These are phyloP conservation scores for Cocos nucifera DNA, from an alignment of 176 grass and related monocot genomes.

Conservation along the genomic window DNA sequence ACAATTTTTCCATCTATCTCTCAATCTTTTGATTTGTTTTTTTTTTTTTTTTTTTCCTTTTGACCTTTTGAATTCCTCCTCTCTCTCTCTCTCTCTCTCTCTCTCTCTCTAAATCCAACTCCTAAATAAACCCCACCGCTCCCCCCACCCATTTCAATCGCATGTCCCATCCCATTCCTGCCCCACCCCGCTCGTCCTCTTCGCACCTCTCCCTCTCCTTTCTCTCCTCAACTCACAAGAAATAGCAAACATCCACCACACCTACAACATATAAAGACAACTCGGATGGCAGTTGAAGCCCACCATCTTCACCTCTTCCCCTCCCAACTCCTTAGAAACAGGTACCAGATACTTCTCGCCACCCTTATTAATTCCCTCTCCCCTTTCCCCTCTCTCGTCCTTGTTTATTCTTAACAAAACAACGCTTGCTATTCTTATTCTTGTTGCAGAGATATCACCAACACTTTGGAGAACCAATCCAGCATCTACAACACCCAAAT, in stretches of 20 bases:
- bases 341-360: neutral
- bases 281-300: conserved; percentile 52
- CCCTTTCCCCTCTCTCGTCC: too few species aligned
- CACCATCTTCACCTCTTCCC: conserved; percentile 28
- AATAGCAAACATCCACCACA: neutral
- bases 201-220: neutral
- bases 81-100: too few species aligned
- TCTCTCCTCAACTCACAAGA: neutral
- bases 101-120: neutral
- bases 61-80: too few species aligned
- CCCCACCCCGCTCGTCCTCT: neutral
- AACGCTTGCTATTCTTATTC: too few species aligned
- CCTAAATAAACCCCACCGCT: conserved; percentile 15
- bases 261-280: neutral
- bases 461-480: neutral
- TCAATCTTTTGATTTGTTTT: too few species aligned
- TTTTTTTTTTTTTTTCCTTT: too few species aligned
- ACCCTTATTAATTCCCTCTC: too few species aligned
- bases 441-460: neutral
- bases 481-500: conserved; percentile 4
- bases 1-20: neutral
- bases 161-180: conserved; percentile 1
- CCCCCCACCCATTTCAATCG: conserved; percentile 8
- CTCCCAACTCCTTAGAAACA: conserved; percentile 15
- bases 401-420: too few species aligned